Evolutionary conservation across 129 eudicot genomes (phyloP), one percentile per base, ranked within the genome.

Genomic region (Mikania micrantha): DNA sequence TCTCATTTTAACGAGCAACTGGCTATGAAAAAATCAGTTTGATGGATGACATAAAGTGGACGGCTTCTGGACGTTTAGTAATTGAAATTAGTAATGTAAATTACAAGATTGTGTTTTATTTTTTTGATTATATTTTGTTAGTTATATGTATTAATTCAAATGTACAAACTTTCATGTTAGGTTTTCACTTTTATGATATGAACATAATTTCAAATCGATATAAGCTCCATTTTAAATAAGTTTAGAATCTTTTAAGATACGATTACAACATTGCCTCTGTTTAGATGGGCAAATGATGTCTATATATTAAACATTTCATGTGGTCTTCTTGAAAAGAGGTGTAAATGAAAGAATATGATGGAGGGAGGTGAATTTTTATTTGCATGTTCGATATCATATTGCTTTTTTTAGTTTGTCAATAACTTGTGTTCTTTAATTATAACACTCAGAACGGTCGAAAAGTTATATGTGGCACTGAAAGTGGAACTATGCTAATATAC

Each of bases 401-500:
- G 58, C 45, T 7, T 22, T 32, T 32, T 10, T 25, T 5, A 49
- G 24, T 57, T 63, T 27, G 25, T 64, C 5, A 15, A 28, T 44
- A 36, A 34, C 74, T 27, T 64, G 2, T 65, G 62, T 17, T 17
- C 44, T 36, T 36, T 57, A 15, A 8, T 69, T 76, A 72, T 32
- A 66, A 53, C 36, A 35, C 47, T 66, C 73, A 94, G 99, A 89
- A 94, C 72, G 97, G 99, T 67, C 82, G 93, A 53, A 94, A 94
- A 80, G 97, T 89, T 70, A 81, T 89, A 71, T 89, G 99, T 67
- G 95, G 99, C 45, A 86, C 99, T n/a, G 93, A 94, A 77, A 62
- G 80, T 28, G 99, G 99, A 29, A 72, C 82, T 7, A 71, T 94
- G n/a, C 60, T 94, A 60, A 71, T 94, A 74, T 94, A 94, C 84